Base-by-base conservation (phyloP, 768 basidiomycete genomes). In the Pilatotrama ljubarskyi region DNA sequence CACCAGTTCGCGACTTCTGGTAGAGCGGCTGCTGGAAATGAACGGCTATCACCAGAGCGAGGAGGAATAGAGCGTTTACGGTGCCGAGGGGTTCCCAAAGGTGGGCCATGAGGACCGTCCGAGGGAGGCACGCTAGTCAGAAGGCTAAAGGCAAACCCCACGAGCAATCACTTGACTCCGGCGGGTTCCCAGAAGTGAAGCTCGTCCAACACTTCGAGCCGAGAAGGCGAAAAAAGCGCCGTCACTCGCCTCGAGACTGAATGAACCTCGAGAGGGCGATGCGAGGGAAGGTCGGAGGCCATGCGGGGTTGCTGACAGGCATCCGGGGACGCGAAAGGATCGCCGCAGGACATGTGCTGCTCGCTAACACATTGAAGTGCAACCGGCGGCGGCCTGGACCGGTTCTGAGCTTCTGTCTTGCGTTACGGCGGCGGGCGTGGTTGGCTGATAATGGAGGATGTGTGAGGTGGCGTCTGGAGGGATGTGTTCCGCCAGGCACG, bases 141-240 rank as follows among this genome's bases (percentile, higher is more conserved):
- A 61, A 61, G 59, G 59, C 42, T 61, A 61, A 61, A 61, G 59
- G 47, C 59, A 61, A 61, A 61, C 53, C 25, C 29, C 53, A 51
- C 59, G 41, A 17, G 26, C 48, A 38, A 61, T 61, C 59, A 61
- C 35, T 61, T 61, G 59, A 61, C 59, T 61, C n/a, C 29, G 24
- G 46, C 40, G 29, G 40, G 40, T 61, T 61, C 59, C 52, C 52
- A 55, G 40, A 54, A 15, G 4, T 24, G 26, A 20, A 32, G 13
- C 22, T 29, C 25, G 17, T 49, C 25, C 13, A 35, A 49, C 29
- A 26, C 13, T 29, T 18, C 47, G 22, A 29, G n/a, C 48, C 26
- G 17, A 20, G 36, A 36, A 8, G 43, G 46, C 25, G 36, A 38
- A 26, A 29, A 20, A 5, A n/a, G 24, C 24, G 42, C 29, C 20